phyloP scores from a whole-genome alignment of 116 monocot species.

The Phalaenopsis hybrid region DNA sequence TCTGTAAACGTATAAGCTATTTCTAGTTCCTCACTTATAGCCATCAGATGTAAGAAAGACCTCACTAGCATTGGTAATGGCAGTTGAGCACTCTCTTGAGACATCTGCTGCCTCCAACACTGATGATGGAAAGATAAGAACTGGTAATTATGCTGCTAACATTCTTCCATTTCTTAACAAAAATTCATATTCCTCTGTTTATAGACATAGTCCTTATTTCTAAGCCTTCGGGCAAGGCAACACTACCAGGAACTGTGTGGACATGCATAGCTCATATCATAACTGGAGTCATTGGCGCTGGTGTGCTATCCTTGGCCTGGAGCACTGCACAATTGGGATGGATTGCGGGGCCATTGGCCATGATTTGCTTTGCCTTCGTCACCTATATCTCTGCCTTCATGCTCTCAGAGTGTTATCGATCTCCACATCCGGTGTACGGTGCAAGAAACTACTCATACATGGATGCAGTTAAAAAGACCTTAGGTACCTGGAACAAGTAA shows the following conservation, averaged over 20 bases:
- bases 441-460: constrained; percentile 61
- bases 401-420: constrained; percentile 62
- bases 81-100: constrained; percentile 10
- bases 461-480: constrained; percentile 48
- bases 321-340: constrained; percentile 56
- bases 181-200: background rate
- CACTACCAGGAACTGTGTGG: constrained; percentile 33
- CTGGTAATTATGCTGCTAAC: constrained; percentile 16
- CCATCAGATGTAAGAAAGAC: background rate
- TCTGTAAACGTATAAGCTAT: no score
- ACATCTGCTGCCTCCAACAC: constrained; percentile 7
- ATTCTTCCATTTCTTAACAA: no score
- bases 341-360: constrained; percentile 40
- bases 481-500: constrained; percentile 27
- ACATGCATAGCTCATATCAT: constrained; percentile 40
- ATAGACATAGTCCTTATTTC: background rate
- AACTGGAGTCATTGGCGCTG: constrained; percentile 24
- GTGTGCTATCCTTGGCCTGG: constrained; percentile 63
- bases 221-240: constrained; percentile 2
- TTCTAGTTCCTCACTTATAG: no score
- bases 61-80: background rate
- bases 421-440: constrained; percentile 47
- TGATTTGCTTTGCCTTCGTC: constrained; percentile 51
- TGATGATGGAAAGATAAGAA: constrained; percentile 26
- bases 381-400: constrained; percentile 50